Base-by-base conservation (phyloP, 73 alveolate species). In the Urostyla sp. region DNA sequence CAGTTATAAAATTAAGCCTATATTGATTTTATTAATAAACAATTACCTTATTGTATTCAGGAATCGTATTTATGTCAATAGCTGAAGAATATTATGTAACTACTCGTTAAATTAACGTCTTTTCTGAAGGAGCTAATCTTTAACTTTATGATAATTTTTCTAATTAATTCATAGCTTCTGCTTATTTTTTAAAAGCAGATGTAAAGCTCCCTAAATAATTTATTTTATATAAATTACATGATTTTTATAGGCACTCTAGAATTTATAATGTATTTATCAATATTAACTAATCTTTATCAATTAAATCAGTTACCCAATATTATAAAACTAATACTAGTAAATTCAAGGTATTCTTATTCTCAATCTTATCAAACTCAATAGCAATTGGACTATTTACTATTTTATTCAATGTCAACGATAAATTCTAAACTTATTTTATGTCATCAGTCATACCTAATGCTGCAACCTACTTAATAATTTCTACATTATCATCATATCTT, bases 401-500 rank as follows among this genome's bases (percentile, higher is more conserved):
- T 40, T 63, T 63, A 63, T 63, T 63, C 60, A 63, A 43, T 1
- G 79, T 63, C 11, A 63, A 24, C 21, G 79, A 57, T 38, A 63
- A 63, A 43, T 63, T 63, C 44, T 63, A 32, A 34, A 63, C 53
- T 11, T 43, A 57, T 63, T 60, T 63, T 20, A 23, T 24, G 45
- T 63, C 79, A 13, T 63, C 13, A 37, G 43, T 63, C 79, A 63
- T 63, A 3, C 79, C 79, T 60, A 63, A 43, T 5, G 61, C 5
- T 10, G 43, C 59, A 21, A 60, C 44, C 26, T 63, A 43, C 45
- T 40, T 63, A 1, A 63, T 24, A 5, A 63, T 24, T 40, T 63
- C 79, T 31, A 63, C 6, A 43, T 63, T 63, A 63, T 63, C 79
- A 63, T 63, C 79, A 43, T 63, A 63, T 63, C 79, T 63, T 28